Evolutionary conservation across 2,329 filamentous ascomycete species (phyloP).

Genomic region (Xylaria sp.): DNA sequence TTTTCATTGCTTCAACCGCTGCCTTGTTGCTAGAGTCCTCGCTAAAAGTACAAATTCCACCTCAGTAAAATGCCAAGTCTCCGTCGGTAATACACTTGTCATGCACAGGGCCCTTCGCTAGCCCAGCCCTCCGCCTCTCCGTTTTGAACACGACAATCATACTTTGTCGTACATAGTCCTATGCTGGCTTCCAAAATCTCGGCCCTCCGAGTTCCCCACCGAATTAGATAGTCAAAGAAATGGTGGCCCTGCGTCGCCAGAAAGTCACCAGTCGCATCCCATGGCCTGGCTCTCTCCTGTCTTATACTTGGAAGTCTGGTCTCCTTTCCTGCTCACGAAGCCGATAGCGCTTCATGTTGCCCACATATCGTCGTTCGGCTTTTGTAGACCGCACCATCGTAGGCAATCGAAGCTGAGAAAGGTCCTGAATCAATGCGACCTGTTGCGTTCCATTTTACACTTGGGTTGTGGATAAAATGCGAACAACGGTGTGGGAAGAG

Average conservation of each 20-base stretch:
- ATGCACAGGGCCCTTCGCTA: constrained; percentile 31
- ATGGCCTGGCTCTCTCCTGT: constrained; percentile 1
- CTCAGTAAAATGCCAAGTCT: constrained; percentile 19
- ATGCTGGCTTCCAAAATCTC: constrained; percentile 38
- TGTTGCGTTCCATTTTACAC: not conserved
- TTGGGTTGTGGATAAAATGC: not conserved
- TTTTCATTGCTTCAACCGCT: constrained; percentile 26
- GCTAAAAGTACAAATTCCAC: constrained; percentile 41
- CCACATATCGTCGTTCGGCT: not conserved
- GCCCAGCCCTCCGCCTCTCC: constrained; percentile 24
- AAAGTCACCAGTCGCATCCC: constrained; percentile 23
- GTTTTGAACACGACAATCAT: constrained; percentile 29
- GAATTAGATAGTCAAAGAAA: constrained; percentile 38
- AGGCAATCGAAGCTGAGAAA: not conserved
- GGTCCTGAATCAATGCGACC: constrained; percentile 8
- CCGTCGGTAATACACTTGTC: constrained; percentile 9
- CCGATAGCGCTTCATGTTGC: not conserved
- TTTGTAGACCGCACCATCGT: not conserved
- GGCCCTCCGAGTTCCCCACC: constrained; percentile 26
- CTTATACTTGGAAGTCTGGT: not conserved
- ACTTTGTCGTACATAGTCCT: constrained; percentile 39
- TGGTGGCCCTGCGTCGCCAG: constrained; percentile 25
- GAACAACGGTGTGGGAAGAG: not conserved
- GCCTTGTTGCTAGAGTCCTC: constrained; percentile 38
- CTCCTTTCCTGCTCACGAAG: not conserved